A percentile compares a stretch with the other conserved stretches of the same genome.
Conservation (phyloP, 1,284 basidiomycete species). For the Pyrrhoderma noxium region DNA sequence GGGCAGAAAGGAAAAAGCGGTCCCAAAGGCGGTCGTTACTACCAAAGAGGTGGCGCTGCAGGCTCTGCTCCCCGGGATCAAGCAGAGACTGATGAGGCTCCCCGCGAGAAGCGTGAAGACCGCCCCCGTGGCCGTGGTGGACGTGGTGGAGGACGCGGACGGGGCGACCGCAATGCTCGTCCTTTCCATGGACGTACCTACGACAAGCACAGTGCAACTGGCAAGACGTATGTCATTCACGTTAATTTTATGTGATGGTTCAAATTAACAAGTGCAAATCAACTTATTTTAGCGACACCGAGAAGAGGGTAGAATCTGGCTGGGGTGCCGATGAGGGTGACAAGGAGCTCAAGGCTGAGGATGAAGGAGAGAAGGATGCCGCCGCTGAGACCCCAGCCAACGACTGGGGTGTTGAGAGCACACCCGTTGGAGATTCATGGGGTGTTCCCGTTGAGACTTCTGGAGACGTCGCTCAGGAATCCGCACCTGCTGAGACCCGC, state of each 20-base stretch:
- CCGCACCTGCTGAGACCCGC: constrained; percentile 28
- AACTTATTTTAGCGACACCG: constrained; percentile 58
- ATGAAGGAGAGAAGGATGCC: constrained; percentile 49
- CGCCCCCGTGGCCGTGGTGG: constrained; percentile 34
- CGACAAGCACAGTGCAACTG: constrained; percentile 80
- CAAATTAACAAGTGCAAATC: constrained; percentile 20
- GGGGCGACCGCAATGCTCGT: constrained; percentile 40
- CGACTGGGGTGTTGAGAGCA: constrained; percentile 26
- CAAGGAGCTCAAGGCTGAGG: constrained; percentile 71
- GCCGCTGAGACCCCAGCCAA: constrained; percentile 20
- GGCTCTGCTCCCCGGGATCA: constrained; percentile 28
- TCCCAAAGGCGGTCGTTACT: constrained; percentile 69
- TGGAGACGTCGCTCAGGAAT: constrained; percentile 31
- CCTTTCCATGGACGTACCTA: constrained; percentile 63
- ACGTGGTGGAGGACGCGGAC: constrained; percentile 36
- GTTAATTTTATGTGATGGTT: constrained; percentile 8
- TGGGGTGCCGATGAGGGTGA: constrained; percentile 88
- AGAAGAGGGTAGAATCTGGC: constrained; percentile 86
- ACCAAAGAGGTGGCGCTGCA: constrained; percentile 46
- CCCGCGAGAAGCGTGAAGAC: constrained; percentile 28
- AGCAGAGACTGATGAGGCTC: constrained; percentile 28
- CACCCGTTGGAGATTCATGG: constrained; percentile 29
- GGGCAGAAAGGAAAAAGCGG: constrained; percentile 46
- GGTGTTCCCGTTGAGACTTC: constrained; percentile 30
- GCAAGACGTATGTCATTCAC: constrained; percentile 54